Conservation (phyloP, 1,139 yeast genomes). For the Sugiyamaella novakii region DNA sequence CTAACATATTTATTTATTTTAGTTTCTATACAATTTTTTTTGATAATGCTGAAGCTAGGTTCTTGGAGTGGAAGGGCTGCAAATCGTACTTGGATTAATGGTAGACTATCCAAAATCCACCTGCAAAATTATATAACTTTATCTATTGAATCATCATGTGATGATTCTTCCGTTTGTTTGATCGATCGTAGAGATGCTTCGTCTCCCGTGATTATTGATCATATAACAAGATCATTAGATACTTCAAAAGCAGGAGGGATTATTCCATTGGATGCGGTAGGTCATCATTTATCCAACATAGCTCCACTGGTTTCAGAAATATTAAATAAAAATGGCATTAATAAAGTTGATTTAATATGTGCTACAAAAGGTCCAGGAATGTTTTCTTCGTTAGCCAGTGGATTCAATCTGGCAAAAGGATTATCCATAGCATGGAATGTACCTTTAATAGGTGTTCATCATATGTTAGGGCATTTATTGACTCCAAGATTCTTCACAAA, state of each 20-base stretch:
- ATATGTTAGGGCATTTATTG: conserved; percentile 90
- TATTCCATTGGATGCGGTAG: conserved; percentile 81
- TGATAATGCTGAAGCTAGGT: too few relatives aligned
- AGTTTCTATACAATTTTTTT: too few relatives aligned
- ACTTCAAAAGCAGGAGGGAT: conserved; percentile 78
- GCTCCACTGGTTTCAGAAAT: conserved; percentile 50
- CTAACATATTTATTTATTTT: too few relatives aligned
- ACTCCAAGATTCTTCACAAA: conserved; percentile 57
- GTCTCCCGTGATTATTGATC: conserved; percentile 59
- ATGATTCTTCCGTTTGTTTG: conserved; percentile 87
- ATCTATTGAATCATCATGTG: conserved; percentile 93
- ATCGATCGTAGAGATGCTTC: conserved; percentile 51
- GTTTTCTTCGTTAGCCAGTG: conserved; percentile 84
- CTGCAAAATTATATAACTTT: conserved; percentile 66
- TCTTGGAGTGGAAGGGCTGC: too few relatives aligned
- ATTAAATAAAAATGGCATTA: conserved; percentile 38
- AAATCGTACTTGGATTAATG: too few relatives aligned
- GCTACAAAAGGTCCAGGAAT: conserved; percentile 98
- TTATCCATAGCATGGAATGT: conserved; percentile 71
- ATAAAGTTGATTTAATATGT: conserved; percentile 73
- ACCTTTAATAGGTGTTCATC: conserved; percentile 90
- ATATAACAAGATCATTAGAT: conserved; percentile 65
- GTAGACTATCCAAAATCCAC: too few relatives aligned
- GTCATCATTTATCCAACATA: conserved; percentile 67
- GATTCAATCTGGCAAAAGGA: conserved; percentile 85